These are phyloP conservation scores for Taphrina deformans DNA, from an alignment of 1,139 yeast species.

Conservation along the genomic window DNA sequence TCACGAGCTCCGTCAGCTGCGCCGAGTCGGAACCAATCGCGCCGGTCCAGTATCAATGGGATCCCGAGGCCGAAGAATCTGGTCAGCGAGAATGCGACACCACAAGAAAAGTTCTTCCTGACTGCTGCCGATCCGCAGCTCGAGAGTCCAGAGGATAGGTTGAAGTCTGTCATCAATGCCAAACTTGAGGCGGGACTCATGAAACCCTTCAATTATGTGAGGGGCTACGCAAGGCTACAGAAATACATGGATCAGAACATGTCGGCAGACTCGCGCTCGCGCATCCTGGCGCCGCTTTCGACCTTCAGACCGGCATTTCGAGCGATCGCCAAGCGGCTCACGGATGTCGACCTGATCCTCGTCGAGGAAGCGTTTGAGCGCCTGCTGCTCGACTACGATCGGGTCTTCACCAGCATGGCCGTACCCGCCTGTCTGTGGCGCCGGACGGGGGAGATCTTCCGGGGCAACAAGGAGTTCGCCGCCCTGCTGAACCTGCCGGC, in stretches of 20 bases:
- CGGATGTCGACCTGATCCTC: slow-evolving; percentile 85
- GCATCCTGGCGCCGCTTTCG: slow-evolving; percentile 84
- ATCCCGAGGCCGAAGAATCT: not conserved
- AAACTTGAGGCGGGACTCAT: slow-evolving; percentile 89
- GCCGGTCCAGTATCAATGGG: slow-evolving; percentile 8
- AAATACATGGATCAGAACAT: slow-evolving; percentile 90
- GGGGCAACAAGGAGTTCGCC: slow-evolving; percentile 96
- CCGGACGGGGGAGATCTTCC: slow-evolving; percentile 91
- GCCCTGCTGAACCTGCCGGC: slow-evolving; percentile 88
- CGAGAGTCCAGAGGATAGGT: slow-evolving; percentile 81
- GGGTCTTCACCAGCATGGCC: slow-evolving; percentile 96
- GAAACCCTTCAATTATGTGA: slow-evolving; percentile 91
- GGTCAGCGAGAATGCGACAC: slow-evolving; percentile 57
- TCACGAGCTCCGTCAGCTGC: slow-evolving; percentile 7
- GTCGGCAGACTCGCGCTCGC: slow-evolving; percentile 78
- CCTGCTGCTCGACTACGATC: slow-evolving; percentile 87
- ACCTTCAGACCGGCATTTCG: slow-evolving; percentile 91
- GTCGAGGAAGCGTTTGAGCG: slow-evolving; percentile 95
- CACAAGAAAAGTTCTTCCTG: slow-evolving; percentile 86
- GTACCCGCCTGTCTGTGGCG: slow-evolving; percentile 98
- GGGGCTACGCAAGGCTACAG: slow-evolving; percentile 88
- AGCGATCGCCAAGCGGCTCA: slow-evolving; percentile 85
- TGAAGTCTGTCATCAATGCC: slow-evolving; percentile 93
- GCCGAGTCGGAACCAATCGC: slow-evolving; percentile 9
- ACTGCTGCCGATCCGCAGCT: slow-evolving; percentile 98